These are phyloP conservation scores for Scolecobasidium constrictum DNA, from an alignment of 2,329 filamentous ascomycete species.

Conservation along the genomic window DNA sequence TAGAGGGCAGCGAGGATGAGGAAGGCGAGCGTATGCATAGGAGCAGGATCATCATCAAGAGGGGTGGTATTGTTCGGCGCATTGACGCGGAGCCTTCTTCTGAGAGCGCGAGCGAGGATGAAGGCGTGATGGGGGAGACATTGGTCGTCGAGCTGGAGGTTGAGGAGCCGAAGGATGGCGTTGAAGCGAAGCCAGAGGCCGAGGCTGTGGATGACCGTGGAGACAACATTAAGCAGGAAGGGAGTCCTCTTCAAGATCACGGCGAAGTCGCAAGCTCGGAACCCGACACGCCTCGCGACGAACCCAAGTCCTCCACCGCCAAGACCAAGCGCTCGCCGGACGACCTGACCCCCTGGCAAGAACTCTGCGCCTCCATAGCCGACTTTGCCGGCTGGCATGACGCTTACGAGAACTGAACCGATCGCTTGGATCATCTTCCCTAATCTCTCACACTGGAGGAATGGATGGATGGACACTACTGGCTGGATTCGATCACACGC, in stretches of 20 bases:
- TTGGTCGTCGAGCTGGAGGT: not conserved
- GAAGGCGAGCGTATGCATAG: not conserved
- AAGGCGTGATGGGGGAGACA: not conserved
- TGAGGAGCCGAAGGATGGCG: too few relatives aligned
- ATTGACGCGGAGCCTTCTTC: not conserved
- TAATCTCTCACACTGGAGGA: too few relatives aligned
- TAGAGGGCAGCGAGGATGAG: too few relatives aligned
- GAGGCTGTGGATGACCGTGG: not conserved
- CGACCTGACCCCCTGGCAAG: constrained; percentile 10
- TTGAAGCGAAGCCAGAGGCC: not conserved
- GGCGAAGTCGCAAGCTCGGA: not conserved
- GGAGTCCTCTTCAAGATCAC: not conserved
- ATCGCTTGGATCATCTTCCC: too few relatives aligned
- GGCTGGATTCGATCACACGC: not conserved
- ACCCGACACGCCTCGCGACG: not conserved
- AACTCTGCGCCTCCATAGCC: constrained; percentile 10
- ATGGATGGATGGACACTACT: not conserved
- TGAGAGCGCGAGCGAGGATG: not conserved
- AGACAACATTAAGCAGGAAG: not conserved
- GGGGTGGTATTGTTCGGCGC: not conserved
- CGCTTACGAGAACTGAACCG: not conserved
- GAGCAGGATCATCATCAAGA: not conserved
- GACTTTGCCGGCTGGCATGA: constrained; percentile 10
- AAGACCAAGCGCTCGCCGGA: not conserved
- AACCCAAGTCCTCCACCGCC: not conserved